These are phyloP conservation scores for Nakaseomyces delphensis DNA, from an alignment of 1,139 yeast species.

Conservation along the genomic window DNA sequence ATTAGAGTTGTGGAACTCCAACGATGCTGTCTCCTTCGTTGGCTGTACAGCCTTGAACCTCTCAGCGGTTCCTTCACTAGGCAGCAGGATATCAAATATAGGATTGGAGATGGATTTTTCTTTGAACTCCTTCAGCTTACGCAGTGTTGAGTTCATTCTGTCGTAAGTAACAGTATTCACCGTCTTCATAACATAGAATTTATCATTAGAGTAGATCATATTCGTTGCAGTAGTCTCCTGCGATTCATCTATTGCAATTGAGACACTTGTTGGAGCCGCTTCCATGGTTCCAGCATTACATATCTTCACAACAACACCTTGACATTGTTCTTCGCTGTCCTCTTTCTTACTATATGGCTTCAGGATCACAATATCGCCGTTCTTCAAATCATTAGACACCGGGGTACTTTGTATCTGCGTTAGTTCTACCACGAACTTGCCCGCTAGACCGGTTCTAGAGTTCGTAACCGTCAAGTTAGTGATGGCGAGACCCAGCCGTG, in stretches of 20 bases:
- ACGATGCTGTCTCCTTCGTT: slow-evolving; percentile 1
- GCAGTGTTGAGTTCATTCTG: slow-evolving; percentile 73
- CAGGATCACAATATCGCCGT: slow-evolving; percentile 5
- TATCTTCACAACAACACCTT: slow-evolving; percentile 12
- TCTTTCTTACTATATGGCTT: slow-evolving; percentile 2
- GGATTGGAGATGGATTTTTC: slow-evolving; percentile 30
- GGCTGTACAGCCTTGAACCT: background rate
- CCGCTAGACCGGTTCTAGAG: slow-evolving; percentile 72
- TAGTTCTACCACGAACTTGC: slow-evolving; percentile 54
- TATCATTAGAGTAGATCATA: slow-evolving; percentile 31
- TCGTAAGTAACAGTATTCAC: slow-evolving; percentile 62
- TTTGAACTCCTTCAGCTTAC: slow-evolving; percentile 48
- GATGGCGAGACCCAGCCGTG: slow-evolving; percentile 65
- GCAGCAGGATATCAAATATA: slow-evolving; percentile 16
- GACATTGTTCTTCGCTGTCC: slow-evolving; percentile 8
- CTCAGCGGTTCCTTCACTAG: background rate
- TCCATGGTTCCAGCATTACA: slow-evolving; percentile 11
- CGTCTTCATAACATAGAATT: slow-evolving; percentile 59
- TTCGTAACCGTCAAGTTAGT: slow-evolving; percentile 53
- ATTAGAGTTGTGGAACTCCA: slow-evolving; percentile 40
- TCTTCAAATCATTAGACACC: background rate
- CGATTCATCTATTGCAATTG: slow-evolving; percentile 54
- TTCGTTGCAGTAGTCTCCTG: slow-evolving; percentile 40
- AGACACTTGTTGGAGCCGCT: slow-evolving; percentile 30
- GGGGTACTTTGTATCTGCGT: slow-evolving; percentile 3